These are phyloP conservation scores for Xylariaceae sp. DNA, from an alignment of 2,329 filamentous ascomycete genomes.

Conservation along the genomic window DNA sequence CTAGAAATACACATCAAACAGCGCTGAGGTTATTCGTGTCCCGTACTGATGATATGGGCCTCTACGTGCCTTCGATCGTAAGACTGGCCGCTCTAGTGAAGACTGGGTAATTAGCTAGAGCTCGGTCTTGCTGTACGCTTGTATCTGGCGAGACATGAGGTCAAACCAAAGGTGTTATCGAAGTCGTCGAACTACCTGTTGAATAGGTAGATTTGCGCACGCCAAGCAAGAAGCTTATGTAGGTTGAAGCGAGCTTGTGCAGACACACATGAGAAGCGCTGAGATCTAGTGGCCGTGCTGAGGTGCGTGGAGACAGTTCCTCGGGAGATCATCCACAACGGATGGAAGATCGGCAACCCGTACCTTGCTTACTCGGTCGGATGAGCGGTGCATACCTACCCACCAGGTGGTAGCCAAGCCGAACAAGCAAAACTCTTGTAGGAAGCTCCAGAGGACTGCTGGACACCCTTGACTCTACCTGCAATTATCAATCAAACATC, in stretches of 20 bases:
- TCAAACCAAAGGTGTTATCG: too few species aligned
- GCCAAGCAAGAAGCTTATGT: too few species aligned
- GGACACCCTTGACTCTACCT: neutral
- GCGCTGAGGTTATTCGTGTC: neutral
- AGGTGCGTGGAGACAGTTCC: constrained; percentile 15
- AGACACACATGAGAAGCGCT: too few species aligned
- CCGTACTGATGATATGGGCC: neutral
- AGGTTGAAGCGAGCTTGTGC: too few species aligned
- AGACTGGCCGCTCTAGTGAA: neutral
- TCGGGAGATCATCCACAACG: constrained; percentile 25
- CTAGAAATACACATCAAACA: too few species aligned
- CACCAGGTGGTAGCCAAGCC: too few species aligned
- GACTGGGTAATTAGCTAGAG: neutral
- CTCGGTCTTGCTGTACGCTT: too few species aligned
- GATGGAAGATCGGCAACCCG: constrained; percentile 28
- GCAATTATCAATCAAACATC: constrained; percentile 14
- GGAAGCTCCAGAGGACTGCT: constrained; percentile 9
- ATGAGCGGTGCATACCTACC: constrained; percentile 27
- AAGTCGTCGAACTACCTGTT: too few species aligned
- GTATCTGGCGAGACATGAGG: too few species aligned
- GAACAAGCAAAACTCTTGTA: constrained; percentile 16
- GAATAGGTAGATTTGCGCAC: too few species aligned
- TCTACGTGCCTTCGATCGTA: neutral
- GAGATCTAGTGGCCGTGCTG: neutral
- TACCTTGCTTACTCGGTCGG: constrained; percentile 32